These are phyloP conservation scores for Cyclostephanos invisitatus DNA, from an alignment of 108 stramenopile species.

Conservation along the genomic window DNA sequence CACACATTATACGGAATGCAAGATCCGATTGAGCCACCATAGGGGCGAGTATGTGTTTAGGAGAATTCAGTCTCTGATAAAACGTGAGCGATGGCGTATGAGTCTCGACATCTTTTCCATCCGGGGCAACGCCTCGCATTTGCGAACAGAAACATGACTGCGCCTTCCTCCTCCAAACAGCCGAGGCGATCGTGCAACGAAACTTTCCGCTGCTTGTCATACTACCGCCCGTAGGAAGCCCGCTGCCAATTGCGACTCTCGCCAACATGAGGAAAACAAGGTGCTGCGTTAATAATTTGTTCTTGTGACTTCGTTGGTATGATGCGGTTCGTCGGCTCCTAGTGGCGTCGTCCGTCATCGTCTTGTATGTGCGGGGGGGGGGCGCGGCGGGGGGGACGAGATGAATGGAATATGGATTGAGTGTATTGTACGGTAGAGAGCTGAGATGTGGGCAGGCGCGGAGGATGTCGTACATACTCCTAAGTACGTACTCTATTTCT, in stretches of 20 bases:
- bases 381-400: no score
- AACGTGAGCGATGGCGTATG: constrained; percentile 6
- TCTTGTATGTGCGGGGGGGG: no score
- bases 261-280: neutral
- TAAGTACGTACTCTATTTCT: no score
- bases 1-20: constrained; percentile 84
- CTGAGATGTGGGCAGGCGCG: no score
- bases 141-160: constrained; percentile 2
- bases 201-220: constrained; percentile 1
- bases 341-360: no score
- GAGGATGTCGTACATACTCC: no score
- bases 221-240: neutral
- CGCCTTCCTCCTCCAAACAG: neutral
- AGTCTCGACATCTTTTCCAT: neutral
- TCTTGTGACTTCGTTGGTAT: neutral
- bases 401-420: no score
- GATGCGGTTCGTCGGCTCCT: neutral
- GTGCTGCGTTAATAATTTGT: neutral
- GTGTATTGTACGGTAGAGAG: no score
- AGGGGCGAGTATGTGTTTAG: constrained; percentile 62
- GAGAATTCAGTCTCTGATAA: constrained; percentile 45
- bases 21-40: constrained; percentile 89
- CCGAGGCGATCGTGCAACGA: neutral
- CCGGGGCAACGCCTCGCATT: neutral
- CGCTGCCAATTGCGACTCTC: neutral